Evolutionary conservation across 2,329 filamentous ascomycete genomes (phyloP).

Genomic region (Phymatotrichopsis omnivora): DNA sequence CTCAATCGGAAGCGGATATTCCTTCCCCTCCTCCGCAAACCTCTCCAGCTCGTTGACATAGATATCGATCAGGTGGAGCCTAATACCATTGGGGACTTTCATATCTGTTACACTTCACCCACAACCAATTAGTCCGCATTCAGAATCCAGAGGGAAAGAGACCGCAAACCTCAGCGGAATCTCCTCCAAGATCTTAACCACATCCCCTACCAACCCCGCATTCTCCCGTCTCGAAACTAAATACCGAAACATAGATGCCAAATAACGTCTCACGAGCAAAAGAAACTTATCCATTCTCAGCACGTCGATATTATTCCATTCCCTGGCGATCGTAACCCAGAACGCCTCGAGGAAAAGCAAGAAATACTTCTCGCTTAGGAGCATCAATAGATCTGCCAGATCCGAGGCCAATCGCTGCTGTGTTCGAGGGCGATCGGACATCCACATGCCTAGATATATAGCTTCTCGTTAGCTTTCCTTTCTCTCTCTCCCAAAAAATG

Average conservation of each 20-base stretch:
- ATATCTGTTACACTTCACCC: conserved; percentile 36
- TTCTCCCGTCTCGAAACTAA: conserved; percentile 41
- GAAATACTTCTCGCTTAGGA: conserved; percentile 26
- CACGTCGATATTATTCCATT: conserved; percentile 44
- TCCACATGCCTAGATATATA: conserved; percentile 45
- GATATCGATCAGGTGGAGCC: conserved; percentile 80
- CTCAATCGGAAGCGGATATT: conserved; percentile 7
- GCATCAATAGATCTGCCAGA: conserved; percentile 56
- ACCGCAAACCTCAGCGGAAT: conserved; percentile 37
- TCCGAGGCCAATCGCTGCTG: conserved; percentile 75
- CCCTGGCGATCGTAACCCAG: conserved; percentile 41
- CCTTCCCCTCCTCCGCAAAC: conserved; percentile 17
- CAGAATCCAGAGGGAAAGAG: neutral
- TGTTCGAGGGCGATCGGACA: conserved; percentile 78
- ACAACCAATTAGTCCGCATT: neutral
- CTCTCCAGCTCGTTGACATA: conserved; percentile 57
- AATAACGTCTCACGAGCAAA: conserved; percentile 66
- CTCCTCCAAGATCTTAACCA: conserved; percentile 41
- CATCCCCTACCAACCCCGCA: conserved; percentile 36
- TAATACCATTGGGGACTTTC: conserved; percentile 68
- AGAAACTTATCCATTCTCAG: conserved; percentile 87
- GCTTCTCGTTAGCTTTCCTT: conserved; percentile 4
- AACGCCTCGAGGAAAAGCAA: conserved; percentile 44
- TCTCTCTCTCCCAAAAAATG: neutral
- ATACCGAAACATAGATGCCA: conserved; percentile 56